Conservation (phyloP, 805 yeast genomes). For the Debaryomyces castellii region DNA sequence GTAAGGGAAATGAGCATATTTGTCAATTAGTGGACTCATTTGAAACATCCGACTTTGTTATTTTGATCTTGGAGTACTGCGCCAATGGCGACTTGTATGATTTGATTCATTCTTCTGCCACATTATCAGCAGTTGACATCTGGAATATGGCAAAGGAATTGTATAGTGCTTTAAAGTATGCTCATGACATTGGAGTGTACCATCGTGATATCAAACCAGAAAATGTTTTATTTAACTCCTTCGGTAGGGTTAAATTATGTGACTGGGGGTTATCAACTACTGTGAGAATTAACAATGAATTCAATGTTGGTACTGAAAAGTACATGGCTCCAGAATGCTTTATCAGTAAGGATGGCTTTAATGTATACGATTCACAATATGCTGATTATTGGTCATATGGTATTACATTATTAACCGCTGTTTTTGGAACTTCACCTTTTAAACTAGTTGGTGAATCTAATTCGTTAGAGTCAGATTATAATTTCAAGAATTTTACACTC, state of each 20-base stretch:
- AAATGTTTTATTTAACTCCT: slow-evolving; percentile 53
- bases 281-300: slow-evolving; percentile 24
- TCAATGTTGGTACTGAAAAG: slow-evolving; percentile 56
- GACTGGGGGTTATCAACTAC: slow-evolving; percentile 73
- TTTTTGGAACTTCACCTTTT: slow-evolving; percentile 56
- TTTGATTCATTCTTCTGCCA: slow-evolving; percentile 31
- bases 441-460: slow-evolving; percentile 25
- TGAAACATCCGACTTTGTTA: slow-evolving; percentile 45
- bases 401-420: slow-evolving; percentile 46
- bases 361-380: slow-evolving; percentile 39
- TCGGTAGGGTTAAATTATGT: slow-evolving; percentile 59
- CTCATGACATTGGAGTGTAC: slow-evolving; percentile 59
- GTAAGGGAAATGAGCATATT: slow-evolving; percentile 46
- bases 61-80: slow-evolving; percentile 66
- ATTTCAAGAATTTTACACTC: slow-evolving; percentile 43
- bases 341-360: slow-evolving; percentile 11
- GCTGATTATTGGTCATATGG: slow-evolving; percentile 61
- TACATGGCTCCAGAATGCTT: slow-evolving; percentile 57
- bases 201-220: slow-evolving; percentile 79
- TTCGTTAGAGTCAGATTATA: slow-evolving; percentile 33
- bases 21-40: slow-evolving; percentile 59
- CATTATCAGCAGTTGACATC: slow-evolving; percentile 22
- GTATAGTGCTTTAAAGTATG: slow-evolving; percentile 48
- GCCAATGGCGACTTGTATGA: slow-evolving; percentile 69
- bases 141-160: slow-evolving; percentile 49